These are phyloP conservation scores for Auricularia auricula-judae DNA, from an alignment of 768 basidiomycete species.

Conservation along the genomic window DNA sequence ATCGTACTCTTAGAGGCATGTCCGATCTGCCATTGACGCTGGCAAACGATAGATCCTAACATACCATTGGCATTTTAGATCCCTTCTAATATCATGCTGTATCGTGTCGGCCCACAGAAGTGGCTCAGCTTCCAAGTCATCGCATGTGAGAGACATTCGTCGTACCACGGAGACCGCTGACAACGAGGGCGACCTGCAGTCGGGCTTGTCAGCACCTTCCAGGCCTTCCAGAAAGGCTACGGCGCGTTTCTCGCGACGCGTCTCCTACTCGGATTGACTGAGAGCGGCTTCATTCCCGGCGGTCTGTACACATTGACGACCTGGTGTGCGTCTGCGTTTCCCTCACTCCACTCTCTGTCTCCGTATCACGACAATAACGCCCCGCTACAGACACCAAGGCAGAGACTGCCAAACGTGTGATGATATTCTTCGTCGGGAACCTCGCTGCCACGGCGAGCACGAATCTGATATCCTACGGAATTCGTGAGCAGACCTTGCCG, in stretches of 20 bases:
- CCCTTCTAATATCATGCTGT: not conserved
- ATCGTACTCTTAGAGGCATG: not conserved
- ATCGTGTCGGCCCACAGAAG: not conserved
- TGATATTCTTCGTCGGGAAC: not conserved
- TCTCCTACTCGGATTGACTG: not conserved
- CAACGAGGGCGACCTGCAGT: not conserved
- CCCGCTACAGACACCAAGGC: not conserved
- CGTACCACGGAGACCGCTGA: not conserved
- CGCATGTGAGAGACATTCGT: not conserved
- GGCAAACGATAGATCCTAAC: not conserved
- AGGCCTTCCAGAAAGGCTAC: not conserved
- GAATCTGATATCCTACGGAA: not conserved
- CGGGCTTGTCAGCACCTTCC: not conserved
- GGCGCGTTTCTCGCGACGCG: not conserved
- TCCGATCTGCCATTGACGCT: not conserved
- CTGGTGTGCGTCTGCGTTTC: not conserved
- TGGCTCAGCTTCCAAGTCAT: not conserved
- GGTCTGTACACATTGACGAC: not conserved
- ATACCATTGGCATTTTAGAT: not conserved
- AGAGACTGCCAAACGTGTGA: not conserved
- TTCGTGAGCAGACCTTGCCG: not conserved
- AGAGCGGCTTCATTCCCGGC: not conserved
- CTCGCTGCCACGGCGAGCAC: not conserved
- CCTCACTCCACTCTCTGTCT: too few relatives aligned
- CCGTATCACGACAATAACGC: not conserved